These are phyloP conservation scores for Candida chauliodis DNA, from an alignment of 805 yeast species.

Conservation along the genomic window DNA sequence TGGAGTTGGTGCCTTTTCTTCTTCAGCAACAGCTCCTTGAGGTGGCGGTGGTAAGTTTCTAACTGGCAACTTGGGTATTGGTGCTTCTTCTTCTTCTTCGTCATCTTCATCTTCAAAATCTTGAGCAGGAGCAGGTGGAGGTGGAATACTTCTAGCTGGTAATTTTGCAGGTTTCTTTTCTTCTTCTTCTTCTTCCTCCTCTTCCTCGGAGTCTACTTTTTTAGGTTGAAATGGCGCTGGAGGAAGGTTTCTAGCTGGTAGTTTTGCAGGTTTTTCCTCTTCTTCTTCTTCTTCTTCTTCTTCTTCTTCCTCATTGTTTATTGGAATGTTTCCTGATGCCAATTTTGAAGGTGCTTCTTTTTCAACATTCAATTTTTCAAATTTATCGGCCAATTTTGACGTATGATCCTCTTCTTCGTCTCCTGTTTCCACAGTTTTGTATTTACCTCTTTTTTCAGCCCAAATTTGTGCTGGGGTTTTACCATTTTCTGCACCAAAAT, in stretches of 20 bases:
- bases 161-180: slow-evolving; percentile 12
- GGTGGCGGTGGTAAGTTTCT: slow-evolving; percentile 15
- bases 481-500: slow-evolving; percentile 67
- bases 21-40: slow-evolving; percentile 9
- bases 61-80: slow-evolving; percentile 17
- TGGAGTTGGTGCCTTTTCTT: slow-evolving; percentile 15
- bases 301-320: slow-evolving; percentile 9
- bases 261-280: slow-evolving; percentile 11
- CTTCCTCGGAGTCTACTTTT: slow-evolving; percentile 8
- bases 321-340: slow-evolving; percentile 10
- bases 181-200: slow-evolving; percentile 12
- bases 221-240: slow-evolving; percentile 13
- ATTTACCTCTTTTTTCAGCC: slow-evolving; percentile 86
- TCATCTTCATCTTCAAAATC: slow-evolving; percentile 18
- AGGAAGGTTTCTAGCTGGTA: slow-evolving; percentile 18
- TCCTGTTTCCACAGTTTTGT: slow-evolving; percentile 36
- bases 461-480: slow-evolving; percentile 93
- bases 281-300: slow-evolving; percentile 11
- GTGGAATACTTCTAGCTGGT: slow-evolving; percentile 17
- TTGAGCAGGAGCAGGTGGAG: too few relatives aligned
- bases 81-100: slow-evolving; percentile 19
- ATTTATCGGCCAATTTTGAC: slow-evolving; percentile 16
- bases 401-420: slow-evolving; percentile 16
- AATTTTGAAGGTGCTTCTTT: slow-evolving; percentile 10
- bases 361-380: slow-evolving; percentile 15